Conservation (phyloP, 306 rosid genomes). For the Corylus avellana region DNA sequence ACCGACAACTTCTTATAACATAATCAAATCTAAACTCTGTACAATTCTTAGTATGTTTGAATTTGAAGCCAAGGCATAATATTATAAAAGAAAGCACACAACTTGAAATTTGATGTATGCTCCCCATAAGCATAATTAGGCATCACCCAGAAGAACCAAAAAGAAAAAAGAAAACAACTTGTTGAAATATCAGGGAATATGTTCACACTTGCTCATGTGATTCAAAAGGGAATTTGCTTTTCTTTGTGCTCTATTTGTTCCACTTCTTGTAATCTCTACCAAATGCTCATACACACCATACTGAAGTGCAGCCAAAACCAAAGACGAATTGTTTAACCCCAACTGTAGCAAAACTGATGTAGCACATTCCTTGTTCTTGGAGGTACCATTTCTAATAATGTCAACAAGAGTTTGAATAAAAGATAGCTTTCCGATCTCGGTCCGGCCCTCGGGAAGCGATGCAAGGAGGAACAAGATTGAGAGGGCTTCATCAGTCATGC, state of each 20-base stretch:
- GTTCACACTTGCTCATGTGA: slow-evolving; percentile 71
- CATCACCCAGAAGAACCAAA: not conserved
- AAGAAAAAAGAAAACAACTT: not conserved
- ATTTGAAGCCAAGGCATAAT: slow-evolving; percentile 5
- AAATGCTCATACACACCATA: slow-evolving; percentile 77
- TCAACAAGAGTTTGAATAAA: slow-evolving; percentile 69
- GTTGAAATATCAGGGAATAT: slow-evolving; percentile 40
- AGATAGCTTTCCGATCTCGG: slow-evolving; percentile 61
- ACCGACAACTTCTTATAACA: not conserved
- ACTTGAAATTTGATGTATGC: not conserved
- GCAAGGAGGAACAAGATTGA: slow-evolving; percentile 71
- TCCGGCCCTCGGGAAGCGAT: slow-evolving; percentile 58
- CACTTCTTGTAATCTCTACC: slow-evolving; percentile 56
- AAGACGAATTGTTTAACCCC: slow-evolving; percentile 57
- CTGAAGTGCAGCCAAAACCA: slow-evolving; percentile 72
- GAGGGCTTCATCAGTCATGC: slow-evolving; percentile 87
- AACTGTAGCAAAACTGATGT: slow-evolving; percentile 70
- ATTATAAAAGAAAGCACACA: not conserved
- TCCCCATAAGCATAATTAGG: not conserved
- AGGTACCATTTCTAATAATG: slow-evolving; percentile 57
- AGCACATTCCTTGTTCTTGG: slow-evolving; percentile 93
- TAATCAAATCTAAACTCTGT: not conserved
- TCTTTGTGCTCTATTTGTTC: slow-evolving; percentile 83
- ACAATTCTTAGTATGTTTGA: not conserved
- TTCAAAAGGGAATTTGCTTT: slow-evolving; percentile 76